Evolutionary conservation across 2,329 filamentous ascomycete species (phyloP).

Genomic region (Colletotrichum spaethianum): DNA sequence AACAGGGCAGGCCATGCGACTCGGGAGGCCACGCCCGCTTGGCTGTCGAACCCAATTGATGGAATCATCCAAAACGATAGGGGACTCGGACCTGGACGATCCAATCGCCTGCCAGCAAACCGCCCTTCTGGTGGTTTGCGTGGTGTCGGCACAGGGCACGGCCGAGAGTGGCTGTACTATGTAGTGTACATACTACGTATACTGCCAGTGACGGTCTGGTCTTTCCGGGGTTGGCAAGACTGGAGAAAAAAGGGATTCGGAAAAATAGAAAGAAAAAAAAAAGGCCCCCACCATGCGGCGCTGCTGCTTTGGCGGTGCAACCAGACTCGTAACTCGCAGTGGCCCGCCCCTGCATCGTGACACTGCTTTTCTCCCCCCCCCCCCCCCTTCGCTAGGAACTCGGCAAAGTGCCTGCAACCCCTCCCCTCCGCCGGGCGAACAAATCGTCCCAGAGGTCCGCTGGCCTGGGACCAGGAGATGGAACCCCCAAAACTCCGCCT

Average conservation of each 20-base stretch:
- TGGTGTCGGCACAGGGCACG: neutral
- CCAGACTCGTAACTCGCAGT: too few relatives aligned
- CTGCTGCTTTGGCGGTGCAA: too few relatives aligned
- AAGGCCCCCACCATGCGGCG: too few relatives aligned
- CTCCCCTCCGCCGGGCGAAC: slow-evolving; percentile 21
- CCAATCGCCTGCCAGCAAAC: neutral
- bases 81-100: neutral
- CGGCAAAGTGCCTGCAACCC: neutral
- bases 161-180: slow-evolving; percentile 11
- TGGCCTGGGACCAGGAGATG: neutral
- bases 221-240: neutral
- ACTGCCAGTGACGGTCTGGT: neutral
- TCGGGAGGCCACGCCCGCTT: neutral
- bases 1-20: slow-evolving; percentile 33
- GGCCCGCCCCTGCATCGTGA: neutral
- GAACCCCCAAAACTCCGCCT: slow-evolving; percentile 11
- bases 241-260: neutral
- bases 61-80: slow-evolving; percentile 12
- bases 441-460: slow-evolving; percentile 19
- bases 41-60: slow-evolving; percentile 20
- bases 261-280: too few relatives aligned
- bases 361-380: too few relatives aligned
- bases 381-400: neutral
- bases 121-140: neutral
- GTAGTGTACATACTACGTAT: too few relatives aligned